Conservation (phyloP, 2,329 filamentous ascomycete genomes). For the Penicillium sp. region DNA sequence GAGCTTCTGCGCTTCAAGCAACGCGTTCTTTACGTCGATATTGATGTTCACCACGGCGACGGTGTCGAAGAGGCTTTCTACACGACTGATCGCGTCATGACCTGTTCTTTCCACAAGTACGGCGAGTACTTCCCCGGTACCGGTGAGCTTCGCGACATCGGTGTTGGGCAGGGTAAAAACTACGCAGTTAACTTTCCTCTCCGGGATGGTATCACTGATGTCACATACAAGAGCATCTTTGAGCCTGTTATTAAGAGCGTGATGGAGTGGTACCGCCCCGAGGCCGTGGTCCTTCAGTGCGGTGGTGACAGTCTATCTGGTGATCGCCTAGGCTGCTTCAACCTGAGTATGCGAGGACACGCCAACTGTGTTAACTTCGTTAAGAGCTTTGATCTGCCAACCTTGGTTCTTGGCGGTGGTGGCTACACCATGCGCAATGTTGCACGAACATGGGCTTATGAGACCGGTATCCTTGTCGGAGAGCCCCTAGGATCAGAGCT, state of each 20-base stretch:
- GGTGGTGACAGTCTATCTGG: slow-evolving; percentile 68
- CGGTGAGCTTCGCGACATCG: slow-evolving; percentile 67
- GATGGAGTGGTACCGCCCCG: slow-evolving; percentile 68
- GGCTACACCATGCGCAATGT: slow-evolving; percentile 70
- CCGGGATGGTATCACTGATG: slow-evolving; percentile 67
- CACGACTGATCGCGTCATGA: slow-evolving; percentile 71
- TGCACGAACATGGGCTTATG: slow-evolving; percentile 61
- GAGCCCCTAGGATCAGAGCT: slow-evolving; percentile 78
- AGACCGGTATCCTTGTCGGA: slow-evolving; percentile 81
- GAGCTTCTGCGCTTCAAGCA: slow-evolving; percentile 64
- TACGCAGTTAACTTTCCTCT: slow-evolving; percentile 70
- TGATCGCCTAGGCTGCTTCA: slow-evolving; percentile 68
- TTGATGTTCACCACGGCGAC: slow-evolving; percentile 67
- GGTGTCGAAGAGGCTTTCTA: slow-evolving; percentile 72
- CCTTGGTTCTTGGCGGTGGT: slow-evolving; percentile 65
- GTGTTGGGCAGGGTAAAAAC: slow-evolving; percentile 65
- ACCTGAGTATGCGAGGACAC: slow-evolving; percentile 68
- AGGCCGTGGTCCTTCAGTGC: slow-evolving; percentile 68
- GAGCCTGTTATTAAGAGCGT: slow-evolving; percentile 67
- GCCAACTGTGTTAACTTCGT: slow-evolving; percentile 70
- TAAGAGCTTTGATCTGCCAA: slow-evolving; percentile 66
- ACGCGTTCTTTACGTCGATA: slow-evolving; percentile 66
- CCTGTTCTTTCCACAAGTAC: slow-evolving; percentile 70
- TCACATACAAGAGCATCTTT: slow-evolving; percentile 67
- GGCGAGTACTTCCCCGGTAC: slow-evolving; percentile 72